Percentiles rank a stretch among this genome's conserved stretches.
phyloP scores from a whole-genome alignment of 108 stramenopile genomes.

The Cylindrotheca fusiformis region DNA sequence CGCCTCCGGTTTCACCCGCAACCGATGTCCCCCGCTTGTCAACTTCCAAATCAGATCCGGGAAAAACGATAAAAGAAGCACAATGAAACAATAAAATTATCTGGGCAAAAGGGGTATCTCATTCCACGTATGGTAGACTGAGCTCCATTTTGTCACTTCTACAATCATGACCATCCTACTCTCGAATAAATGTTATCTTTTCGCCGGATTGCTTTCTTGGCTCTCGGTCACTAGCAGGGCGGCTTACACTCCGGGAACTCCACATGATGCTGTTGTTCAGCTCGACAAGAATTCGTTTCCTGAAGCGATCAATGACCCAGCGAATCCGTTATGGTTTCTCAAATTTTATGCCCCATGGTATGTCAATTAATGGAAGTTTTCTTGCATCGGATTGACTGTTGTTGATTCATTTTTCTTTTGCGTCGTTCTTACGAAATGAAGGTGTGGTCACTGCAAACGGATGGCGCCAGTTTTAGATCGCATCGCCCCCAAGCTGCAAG shows the following conservation, averaged over 20 bases:
- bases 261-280: conserved; percentile 44
- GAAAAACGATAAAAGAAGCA: too few relatives aligned
- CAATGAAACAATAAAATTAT: too few relatives aligned
- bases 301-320: conserved; percentile 51
- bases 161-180: too few relatives aligned
- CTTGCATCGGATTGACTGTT: background rate
- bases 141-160: too few relatives aligned
- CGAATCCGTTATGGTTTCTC: conserved; percentile 72
- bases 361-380: conserved; percentile 9
- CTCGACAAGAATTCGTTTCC: conserved; percentile 44
- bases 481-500: conserved; percentile 54
- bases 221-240: background rate
- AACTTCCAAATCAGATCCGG: too few relatives aligned
- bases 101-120: too few relatives aligned
- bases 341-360: conserved; percentile 85
- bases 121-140: too few relatives aligned
- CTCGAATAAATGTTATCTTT: too few relatives aligned
- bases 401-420: background rate
- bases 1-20: too few relatives aligned
- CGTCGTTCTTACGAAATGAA: conserved; percentile 6
- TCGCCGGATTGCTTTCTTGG: too few relatives aligned
- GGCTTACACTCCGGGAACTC: conserved; percentile 30
- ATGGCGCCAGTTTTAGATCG: conserved; percentile 66
- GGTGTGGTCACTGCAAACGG: conserved; percentile 65
- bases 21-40: too few relatives aligned